phyloP scores from a whole-genome alignment of 176 grass and related monocot genomes.

The Aegilops sharonensis region DNA sequence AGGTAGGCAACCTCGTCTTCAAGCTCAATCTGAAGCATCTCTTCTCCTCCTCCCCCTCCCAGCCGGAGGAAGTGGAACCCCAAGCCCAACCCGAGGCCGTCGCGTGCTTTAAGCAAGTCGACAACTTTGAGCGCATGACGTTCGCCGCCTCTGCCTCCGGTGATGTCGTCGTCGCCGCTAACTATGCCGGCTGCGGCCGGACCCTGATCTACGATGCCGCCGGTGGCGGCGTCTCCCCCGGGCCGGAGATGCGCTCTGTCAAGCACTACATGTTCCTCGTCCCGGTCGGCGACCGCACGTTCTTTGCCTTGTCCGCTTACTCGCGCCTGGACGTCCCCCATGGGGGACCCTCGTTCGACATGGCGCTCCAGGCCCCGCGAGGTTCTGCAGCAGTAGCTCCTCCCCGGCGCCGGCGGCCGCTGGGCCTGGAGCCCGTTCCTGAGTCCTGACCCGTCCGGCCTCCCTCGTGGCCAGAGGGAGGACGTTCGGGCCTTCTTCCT shows the following conservation, averaged over 20 bases:
- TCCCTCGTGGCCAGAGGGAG: not conserved
- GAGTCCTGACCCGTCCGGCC: not conserved
- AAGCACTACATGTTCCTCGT: not conserved
- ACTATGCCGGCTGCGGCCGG: not conserved
- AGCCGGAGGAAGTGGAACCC: not conserved
- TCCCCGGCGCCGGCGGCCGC: not conserved
- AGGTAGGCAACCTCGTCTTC: not conserved
- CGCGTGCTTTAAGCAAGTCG: not conserved
- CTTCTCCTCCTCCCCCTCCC: not conserved
- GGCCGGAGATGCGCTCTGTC: not conserved
- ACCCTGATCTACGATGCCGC: not conserved
- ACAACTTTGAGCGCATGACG: not conserved
- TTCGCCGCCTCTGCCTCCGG: not conserved
- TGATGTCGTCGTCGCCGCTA: not conserved
- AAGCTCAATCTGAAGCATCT: not conserved
- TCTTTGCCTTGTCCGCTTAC: not conserved
- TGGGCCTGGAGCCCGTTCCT: not conserved
- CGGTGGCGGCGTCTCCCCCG: not conserved
- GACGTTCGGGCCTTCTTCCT: not conserved
- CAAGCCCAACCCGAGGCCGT: not conserved
- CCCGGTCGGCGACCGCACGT: not conserved
- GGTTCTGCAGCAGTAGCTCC: not conserved
- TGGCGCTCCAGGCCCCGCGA: no score
- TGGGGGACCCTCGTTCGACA: not conserved
- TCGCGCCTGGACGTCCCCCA: not conserved